Base-by-base conservation (phyloP, 257 asterid genomes). In the Lycium ferocissimum region DNA sequence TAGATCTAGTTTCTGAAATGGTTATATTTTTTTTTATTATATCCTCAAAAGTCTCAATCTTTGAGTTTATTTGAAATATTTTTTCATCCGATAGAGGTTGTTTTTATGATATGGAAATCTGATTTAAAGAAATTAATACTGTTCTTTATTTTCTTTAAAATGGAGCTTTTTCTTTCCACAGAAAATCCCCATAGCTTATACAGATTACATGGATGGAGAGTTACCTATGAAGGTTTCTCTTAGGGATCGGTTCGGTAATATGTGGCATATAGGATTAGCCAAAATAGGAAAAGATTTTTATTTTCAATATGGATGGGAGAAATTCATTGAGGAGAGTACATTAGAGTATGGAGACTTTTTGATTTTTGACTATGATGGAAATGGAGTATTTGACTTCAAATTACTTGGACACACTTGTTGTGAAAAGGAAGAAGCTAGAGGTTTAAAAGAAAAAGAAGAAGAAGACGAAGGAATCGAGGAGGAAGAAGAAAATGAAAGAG, bases 281-380 rank as follows among this genome's bases (percentile, higher is more conserved):
- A 69, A 26, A 7, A 35, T 1, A 6, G 57, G 53, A 67, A 17
- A 10, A 33, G 0, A 15, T 4, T 51, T 15, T 4, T 18, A 45
- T 83, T 67, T 83, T 4, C 9, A 15, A 3, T 33, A 67, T 7
- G 80, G 85, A 12, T 67, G 85, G 69, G 7, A 9, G 9, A 56
- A 37, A 71, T 83, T 70, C n/a, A 57, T 70, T 1, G 7, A 83
- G 40, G 71, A 83, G 13, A 83, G 70, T 56, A 51, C 56, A 26
- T 0, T 83, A 20, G 85, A 83, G 22, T 3, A 9, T 26, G 81
- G 47, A n/a, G 81, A 70, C 58, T 70, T 83, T 11, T 71, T 71
- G 5, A 13, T 71, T 35, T 71, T 71, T 37, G 79, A 71, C 11
- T 38, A 38, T 6, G 15, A 70, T 54, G 57, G 17, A 17, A 15